phyloP scores from a whole-genome alignment of 148 eudicot species.

The Bassia scoparia region DNA sequence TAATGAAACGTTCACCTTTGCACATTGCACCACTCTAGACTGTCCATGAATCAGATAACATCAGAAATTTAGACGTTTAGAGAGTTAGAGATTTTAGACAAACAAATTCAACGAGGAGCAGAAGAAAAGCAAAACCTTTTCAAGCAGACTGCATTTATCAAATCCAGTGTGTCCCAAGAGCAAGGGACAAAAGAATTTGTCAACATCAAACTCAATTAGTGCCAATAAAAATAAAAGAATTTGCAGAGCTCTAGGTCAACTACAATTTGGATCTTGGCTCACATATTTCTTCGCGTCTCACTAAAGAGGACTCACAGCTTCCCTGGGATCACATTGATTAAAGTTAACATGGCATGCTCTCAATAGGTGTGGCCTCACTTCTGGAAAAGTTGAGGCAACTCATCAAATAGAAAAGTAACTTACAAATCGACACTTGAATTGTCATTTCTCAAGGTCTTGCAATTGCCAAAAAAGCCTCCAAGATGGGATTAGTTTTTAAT shows the following conservation, averaged over 20 bases:
- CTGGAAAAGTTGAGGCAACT: slow-evolving; percentile 3
- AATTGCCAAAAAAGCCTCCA: slow-evolving; percentile 99
- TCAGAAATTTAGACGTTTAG: slow-evolving; percentile 27
- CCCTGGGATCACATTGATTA: slow-evolving; percentile 50
- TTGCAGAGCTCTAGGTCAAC: slow-evolving; percentile 20
- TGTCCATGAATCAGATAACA: slow-evolving; percentile 38
- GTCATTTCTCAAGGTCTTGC: slow-evolving; percentile 85
- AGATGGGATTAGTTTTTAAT: slow-evolving; percentile 82
- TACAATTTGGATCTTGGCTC: slow-evolving; percentile 97
- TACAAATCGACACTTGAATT: slow-evolving; percentile 98
- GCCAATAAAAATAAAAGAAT: background rate
- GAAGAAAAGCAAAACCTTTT: slow-evolving; percentile 59
- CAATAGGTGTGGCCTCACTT: background rate
- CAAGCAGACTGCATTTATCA: slow-evolving; percentile 70
- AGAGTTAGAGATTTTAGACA: background rate
- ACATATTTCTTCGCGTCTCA: slow-evolving; percentile 92
- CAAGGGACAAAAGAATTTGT: slow-evolving; percentile 11
- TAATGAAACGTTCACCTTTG: slow-evolving; percentile 96
- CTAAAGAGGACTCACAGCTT: slow-evolving; percentile 95
- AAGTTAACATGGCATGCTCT: slow-evolving; percentile 12
- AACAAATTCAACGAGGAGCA: slow-evolving; percentile 11
- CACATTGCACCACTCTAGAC: slow-evolving; percentile 96
- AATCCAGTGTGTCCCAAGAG: slow-evolving; percentile 20
- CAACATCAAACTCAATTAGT: background rate
- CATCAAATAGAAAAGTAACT: slow-evolving; percentile 33